Base-by-base conservation (phyloP, 2,329 filamentous ascomycete species). In the Penicillium sp. region DNA sequence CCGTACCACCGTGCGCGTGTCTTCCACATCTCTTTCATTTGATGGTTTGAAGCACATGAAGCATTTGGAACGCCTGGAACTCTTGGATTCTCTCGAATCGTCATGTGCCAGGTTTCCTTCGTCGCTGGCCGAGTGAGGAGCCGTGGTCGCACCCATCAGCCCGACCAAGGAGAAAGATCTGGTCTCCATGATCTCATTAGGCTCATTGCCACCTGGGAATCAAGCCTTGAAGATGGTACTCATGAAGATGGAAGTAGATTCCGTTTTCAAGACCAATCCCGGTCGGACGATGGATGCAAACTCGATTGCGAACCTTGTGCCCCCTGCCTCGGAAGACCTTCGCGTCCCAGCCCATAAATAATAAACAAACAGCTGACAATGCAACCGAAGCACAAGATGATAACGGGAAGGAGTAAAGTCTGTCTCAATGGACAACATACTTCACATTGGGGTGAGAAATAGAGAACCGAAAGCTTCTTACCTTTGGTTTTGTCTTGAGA, bases 401-500 rank as follows among this genome's bases (percentile, higher is more conserved):
- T 15, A 37, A 42, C 12, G 8, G 23, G 46, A 13, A 43, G 35
- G 45, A 33, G 37, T 27, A 25, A 38, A n/a, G 29, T 31, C 1
- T 27, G 54, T 23, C 25, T 46, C 31, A 48, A 41, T 40, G 37
- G 38, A 21, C 27, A 29, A 19, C 9, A 23, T 19, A 29, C 54
- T 51, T 41, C 29, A 29, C 21, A 33, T 21, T 21, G 19, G 37
- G 51, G 13, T 35, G 33, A 33, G 47, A 33, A 35, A 46, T 38
- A 42, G n/a, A 40, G 38, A 43, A 47, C 35, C 27, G 42, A 56
- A 29, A 56, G 46, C 82, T 73, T 53, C 64, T 41, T 73, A 91
- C 91, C 85, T 93, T 93, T 5, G 93, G 93, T 70, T 88, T 88
- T 38, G 86, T 93, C 81, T 95, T 96, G 50, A 97, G 80, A 15